These are phyloP conservation scores for Phytophthora constricta DNA, from an alignment of 352 stramenopile genomes.

Conservation along the genomic window DNA sequence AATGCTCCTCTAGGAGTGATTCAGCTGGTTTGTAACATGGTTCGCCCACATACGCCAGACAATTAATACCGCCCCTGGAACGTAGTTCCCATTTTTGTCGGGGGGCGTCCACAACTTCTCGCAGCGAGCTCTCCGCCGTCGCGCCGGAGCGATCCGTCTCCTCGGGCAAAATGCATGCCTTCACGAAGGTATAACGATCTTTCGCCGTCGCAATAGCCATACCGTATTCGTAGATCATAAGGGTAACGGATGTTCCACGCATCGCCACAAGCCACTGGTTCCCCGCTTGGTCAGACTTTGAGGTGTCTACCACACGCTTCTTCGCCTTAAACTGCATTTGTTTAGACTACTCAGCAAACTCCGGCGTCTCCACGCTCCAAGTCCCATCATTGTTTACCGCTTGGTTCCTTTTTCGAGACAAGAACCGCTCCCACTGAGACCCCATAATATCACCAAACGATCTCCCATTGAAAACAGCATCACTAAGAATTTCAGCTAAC, in stretches of 20 bases:
- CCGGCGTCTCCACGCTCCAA: slow-evolving; percentile 4
- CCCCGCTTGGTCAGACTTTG: no score
- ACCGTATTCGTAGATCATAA: no score
- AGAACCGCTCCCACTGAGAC: not conserved
- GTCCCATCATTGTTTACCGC: slow-evolving; percentile 1
- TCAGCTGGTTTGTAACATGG: slow-evolving; percentile 13
- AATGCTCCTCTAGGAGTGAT: slow-evolving; percentile 9
- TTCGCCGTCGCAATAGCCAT: slow-evolving; percentile 9
- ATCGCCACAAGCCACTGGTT: no score
- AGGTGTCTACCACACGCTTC: no score
- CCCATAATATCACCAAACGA: no score
- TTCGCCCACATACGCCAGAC: slow-evolving; percentile 29
- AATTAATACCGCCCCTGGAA: slow-evolving; percentile 5
- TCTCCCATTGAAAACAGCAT: no score
- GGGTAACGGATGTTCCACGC: no score
- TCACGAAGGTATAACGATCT: slow-evolving; percentile 8
- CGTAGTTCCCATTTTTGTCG: slow-evolving; percentile 9
- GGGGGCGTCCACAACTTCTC: slow-evolving; percentile 7
- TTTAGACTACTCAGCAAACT: not conserved
- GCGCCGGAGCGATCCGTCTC: slow-evolving; percentile 21
- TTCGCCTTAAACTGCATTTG: slow-evolving; percentile 28
- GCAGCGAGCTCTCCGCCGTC: slow-evolving; percentile 11
- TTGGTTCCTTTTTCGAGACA: not conserved
- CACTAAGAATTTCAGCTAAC: no score
- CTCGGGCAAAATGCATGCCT: slow-evolving; percentile 8